Percentiles rank a stretch among this genome's conserved stretches.
phyloP scores from a whole-genome alignment of 164 flowering plant genomes.

The Berberis thunbergii region DNA sequence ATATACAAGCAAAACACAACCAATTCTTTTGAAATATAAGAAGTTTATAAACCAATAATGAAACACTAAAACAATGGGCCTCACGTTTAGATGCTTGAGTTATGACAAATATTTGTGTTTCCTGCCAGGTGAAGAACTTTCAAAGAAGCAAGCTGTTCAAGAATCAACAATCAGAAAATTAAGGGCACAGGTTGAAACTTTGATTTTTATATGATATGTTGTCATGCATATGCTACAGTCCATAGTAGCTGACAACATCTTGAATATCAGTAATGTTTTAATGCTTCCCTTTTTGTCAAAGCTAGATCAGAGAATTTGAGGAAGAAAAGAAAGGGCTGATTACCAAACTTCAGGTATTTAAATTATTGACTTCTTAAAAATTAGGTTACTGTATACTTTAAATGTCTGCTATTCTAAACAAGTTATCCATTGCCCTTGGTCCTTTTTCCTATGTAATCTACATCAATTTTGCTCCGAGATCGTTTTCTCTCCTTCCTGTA shows the following conservation, averaged over 20 bases:
- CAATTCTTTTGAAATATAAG: too few relatives aligned
- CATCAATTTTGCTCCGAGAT: too few relatives aligned
- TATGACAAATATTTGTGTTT: not conserved
- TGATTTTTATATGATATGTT: not conserved
- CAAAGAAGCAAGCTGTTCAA: constrained; percentile 99
- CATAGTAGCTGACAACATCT: not conserved
- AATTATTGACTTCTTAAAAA: not conserved
- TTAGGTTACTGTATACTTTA: too few relatives aligned
- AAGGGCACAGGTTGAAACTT: constrained; percentile 78
- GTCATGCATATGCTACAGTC: constrained; percentile 3
- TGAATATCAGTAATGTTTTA: not conserved
- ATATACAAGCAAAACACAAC: too few relatives aligned
- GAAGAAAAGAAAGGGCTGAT: constrained; percentile 91
- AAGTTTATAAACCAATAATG: too few relatives aligned
- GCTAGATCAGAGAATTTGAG: constrained; percentile 92
- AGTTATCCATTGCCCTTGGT: too few relatives aligned
- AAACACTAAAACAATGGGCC: too few relatives aligned
- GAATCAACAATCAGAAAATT: constrained; percentile 84
- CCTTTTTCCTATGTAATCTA: too few relatives aligned
- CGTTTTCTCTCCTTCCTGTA: too few relatives aligned
- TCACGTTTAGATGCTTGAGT: too few relatives aligned
- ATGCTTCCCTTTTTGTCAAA: constrained; percentile 21
- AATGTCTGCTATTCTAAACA: too few relatives aligned
- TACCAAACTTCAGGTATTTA: constrained; percentile 85
- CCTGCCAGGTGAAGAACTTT: constrained; percentile 85